phyloP scores from a whole-genome alignment of 192 early-diverging fungal species.

The Gigaspora rosea region DNA sequence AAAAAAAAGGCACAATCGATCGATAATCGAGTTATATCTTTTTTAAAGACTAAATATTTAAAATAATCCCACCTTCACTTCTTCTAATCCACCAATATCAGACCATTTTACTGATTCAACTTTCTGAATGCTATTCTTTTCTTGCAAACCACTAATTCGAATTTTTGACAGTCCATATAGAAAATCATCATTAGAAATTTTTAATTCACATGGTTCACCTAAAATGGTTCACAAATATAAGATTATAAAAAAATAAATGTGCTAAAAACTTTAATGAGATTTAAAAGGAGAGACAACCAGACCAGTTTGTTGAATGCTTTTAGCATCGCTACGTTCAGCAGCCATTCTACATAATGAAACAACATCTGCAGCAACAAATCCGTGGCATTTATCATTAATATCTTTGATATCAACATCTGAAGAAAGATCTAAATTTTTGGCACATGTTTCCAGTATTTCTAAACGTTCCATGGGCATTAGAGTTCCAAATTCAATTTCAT shows the following conservation, averaged over 20 bases:
- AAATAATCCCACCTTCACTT: slow-evolving; percentile 60
- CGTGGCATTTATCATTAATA: slow-evolving; percentile 52
- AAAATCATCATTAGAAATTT: slow-evolving; percentile 46
- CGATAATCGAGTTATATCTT: not conserved
- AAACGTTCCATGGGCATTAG: slow-evolving; percentile 53
- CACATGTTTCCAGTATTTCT: slow-evolving; percentile 41
- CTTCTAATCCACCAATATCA: slow-evolving; percentile 79
- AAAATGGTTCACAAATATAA: slow-evolving; percentile 2
- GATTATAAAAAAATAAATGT: not conserved
- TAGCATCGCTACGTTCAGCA: slow-evolving; percentile 10
- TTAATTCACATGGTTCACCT: slow-evolving; percentile 20
- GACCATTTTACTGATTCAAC: slow-evolving; percentile 62
- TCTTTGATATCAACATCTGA: slow-evolving; percentile 22
- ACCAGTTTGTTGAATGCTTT: slow-evolving; percentile 29
- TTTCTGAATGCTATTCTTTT: slow-evolving; percentile 45
- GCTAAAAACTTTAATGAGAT: not conserved
- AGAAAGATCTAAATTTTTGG: slow-evolving; percentile 6
- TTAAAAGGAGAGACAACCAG: not conserved
- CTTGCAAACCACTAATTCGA: slow-evolving; percentile 35
- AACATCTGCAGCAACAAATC: slow-evolving; percentile 59
- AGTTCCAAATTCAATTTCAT: slow-evolving; percentile 50
- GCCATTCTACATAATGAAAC: slow-evolving; percentile 45
- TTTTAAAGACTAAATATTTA: not conserved
- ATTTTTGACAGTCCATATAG: slow-evolving; percentile 39
- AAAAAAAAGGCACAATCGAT: not conserved